Evolutionary conservation across 208 protist genomes (phyloP), one percentile per base, ranked within the genome.

Genomic region (Crithidia expoeki): DNA sequence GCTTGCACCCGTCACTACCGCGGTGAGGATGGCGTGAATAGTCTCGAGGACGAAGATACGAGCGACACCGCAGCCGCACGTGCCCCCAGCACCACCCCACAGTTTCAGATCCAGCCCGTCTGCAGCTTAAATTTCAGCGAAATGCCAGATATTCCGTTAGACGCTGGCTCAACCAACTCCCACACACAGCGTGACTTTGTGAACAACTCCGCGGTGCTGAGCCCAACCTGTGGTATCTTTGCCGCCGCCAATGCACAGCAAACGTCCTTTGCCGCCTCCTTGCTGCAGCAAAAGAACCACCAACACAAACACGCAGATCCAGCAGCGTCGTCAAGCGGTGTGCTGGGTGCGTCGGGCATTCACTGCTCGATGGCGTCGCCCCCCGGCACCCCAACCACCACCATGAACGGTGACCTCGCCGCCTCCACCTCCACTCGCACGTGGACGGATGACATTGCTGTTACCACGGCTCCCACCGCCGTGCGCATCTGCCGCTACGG

Each of bases 41-140:
- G 60, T 17, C 2, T 2, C 42, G 60, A 66, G 34, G 55, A 60
- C 28, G 60, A 66, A 19, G 60, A 66, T 47, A 25, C 49, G 47
- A 66, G 46, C 47, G 60, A 47, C 60, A 66, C 60, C 10, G 60
- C 60, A 2, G 55, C 60, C 32, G 55, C 60, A 6, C 60, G 47
- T 0, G 60, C 30, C 28, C 60, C 60, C 25, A 53, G 40, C 60
- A 56, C 60, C 19, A 55, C 60, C 60, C 32, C 60, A 1, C 60
- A 55, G 47, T 55, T 44, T 17, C 60, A 56, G n/a, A 53, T 66
- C 5, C 32, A 56, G 30, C 60, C 42, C 7, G 40, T n/a, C 2
- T 19, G 52, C 53, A 47, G 55, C 65, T 30, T 55, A 44, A 56
- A 28, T 30, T 61, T 63, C 34, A 33, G 33, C 21, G 55, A 71